Evolutionary conservation across 805 yeast species (phyloP).

Genomic region (Pichia nanzhaoensis): DNA sequence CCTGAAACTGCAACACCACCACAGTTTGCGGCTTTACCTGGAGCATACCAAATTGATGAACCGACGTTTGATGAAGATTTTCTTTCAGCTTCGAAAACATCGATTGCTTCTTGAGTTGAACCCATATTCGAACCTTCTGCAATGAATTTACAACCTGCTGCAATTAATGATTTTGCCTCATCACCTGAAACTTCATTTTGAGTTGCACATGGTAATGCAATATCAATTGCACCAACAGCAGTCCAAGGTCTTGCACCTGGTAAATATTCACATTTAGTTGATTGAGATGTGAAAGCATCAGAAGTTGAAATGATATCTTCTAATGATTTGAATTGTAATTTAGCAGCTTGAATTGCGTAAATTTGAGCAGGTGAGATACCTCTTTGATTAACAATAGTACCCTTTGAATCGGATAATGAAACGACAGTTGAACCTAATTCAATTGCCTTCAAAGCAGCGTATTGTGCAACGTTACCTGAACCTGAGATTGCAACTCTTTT

Average conservation of each 20-base stretch:
- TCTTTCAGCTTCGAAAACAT: slow-evolving; percentile 84
- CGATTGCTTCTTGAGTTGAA: slow-evolving; percentile 94
- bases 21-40: slow-evolving; percentile 98
- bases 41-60: slow-evolving; percentile 89
- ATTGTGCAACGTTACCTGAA: slow-evolving; percentile 98
- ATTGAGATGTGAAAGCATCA: slow-evolving; percentile 40
- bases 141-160: slow-evolving; percentile 84
- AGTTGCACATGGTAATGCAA: slow-evolving; percentile 97
- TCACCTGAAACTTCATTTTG: slow-evolving; percentile 97
- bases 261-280: slow-evolving; percentile 66
- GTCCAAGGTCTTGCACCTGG: slow-evolving; percentile 97
- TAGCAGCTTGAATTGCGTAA: slow-evolving; percentile 67
- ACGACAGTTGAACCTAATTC: slow-evolving; percentile 96
- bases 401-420: slow-evolving; percentile 92
- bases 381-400: slow-evolving; percentile 66
- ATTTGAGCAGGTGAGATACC: slow-evolving; percentile 86
- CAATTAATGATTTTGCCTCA: slow-evolving; percentile 91
- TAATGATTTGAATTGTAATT: slow-evolving; percentile 69
- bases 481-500: slow-evolving; percentile 96
- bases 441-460: slow-evolving; percentile 94
- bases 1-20: slow-evolving; percentile 99
- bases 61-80: slow-evolving; percentile 33
- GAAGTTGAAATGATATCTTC: slow-evolving; percentile 56
- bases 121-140: slow-evolving; percentile 99
- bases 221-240: slow-evolving; percentile 83